Evolutionary conservation across 2,329 filamentous ascomycete genomes (phyloP).

Genomic region (Mollisia scopiformis): DNA sequence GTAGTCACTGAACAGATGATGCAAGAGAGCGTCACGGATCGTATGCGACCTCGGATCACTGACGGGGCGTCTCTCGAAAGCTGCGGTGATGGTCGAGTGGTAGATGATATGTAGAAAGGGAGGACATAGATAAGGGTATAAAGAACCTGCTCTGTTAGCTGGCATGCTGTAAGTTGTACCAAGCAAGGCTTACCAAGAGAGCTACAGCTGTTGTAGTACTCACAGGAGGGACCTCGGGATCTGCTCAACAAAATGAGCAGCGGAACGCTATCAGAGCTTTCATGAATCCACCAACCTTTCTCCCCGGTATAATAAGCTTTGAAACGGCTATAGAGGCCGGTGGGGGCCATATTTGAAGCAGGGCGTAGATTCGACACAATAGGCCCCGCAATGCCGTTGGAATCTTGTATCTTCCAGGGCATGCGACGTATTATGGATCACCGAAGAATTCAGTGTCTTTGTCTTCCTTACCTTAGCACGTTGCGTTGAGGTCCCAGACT

Average conservation of each 20-base stretch:
- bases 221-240: slow-evolving; percentile 30
- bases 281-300: slow-evolving; percentile 24
- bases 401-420: too few species aligned
- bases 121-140: slow-evolving; percentile 91
- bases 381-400: too few species aligned
- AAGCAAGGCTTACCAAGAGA: slow-evolving; percentile 28
- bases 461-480: too few species aligned
- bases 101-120: slow-evolving; percentile 83
- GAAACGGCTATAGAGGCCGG: slow-evolving; percentile 27
- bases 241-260: slow-evolving; percentile 10
- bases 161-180: background rate
- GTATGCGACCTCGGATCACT: slow-evolving; percentile 85
- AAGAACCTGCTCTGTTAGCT: slow-evolving; percentile 54
- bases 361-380: background rate
- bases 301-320: slow-evolving; percentile 30
- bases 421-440: too few species aligned
- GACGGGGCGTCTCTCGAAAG: slow-evolving; percentile 86
- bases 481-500: too few species aligned
- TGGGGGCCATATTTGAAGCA: slow-evolving; percentile 31
- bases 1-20: slow-evolving; percentile 68
- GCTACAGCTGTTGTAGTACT: slow-evolving; percentile 29
- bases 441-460: too few species aligned
- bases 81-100: slow-evolving; percentile 77
- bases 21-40: slow-evolving; percentile 78
- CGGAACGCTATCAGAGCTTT: background rate